Evolutionary conservation across 2,329 filamentous ascomycete genomes (phyloP).

Genomic region (Diaporthe velutina): DNA sequence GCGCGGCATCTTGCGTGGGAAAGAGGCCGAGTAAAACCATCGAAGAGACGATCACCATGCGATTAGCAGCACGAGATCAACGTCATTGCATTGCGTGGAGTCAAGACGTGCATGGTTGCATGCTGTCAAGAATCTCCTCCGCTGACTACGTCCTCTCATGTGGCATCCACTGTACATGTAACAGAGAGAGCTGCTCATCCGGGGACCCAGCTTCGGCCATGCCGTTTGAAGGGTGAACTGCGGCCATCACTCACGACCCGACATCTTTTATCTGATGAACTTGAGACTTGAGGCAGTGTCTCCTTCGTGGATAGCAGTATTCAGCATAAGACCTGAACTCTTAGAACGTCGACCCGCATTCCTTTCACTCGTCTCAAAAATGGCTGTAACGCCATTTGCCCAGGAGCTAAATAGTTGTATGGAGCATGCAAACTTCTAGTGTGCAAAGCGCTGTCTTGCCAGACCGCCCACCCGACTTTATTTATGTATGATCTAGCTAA

Average conservation of each 20-base stretch:
- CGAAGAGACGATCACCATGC: constrained; percentile 18
- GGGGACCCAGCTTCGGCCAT: background rate
- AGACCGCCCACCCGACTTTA: background rate
- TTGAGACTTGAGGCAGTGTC: background rate
- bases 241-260: background rate
- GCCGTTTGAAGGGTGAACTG: background rate
- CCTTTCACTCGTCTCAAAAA: background rate
- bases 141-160: background rate
- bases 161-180: background rate
- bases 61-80: background rate
- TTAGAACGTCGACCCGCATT: background rate
- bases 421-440: background rate
- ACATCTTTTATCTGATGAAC: background rate
- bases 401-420: background rate
- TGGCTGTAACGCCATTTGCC: background rate
- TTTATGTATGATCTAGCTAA: background rate
- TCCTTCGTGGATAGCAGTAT: background rate
- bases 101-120: background rate
- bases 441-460: background rate
- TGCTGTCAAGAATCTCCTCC: background rate
- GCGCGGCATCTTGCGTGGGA: constrained; percentile 12
- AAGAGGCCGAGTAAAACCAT: background rate
- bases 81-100: background rate
- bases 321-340: no score
- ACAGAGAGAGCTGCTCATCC: background rate